Percentiles rank a stretch among this genome's conserved stretches.
Evolutionary conservation across 169 alveolate species (phyloP).

Genomic region (Cryptosporidium ubiquitum): DNA sequence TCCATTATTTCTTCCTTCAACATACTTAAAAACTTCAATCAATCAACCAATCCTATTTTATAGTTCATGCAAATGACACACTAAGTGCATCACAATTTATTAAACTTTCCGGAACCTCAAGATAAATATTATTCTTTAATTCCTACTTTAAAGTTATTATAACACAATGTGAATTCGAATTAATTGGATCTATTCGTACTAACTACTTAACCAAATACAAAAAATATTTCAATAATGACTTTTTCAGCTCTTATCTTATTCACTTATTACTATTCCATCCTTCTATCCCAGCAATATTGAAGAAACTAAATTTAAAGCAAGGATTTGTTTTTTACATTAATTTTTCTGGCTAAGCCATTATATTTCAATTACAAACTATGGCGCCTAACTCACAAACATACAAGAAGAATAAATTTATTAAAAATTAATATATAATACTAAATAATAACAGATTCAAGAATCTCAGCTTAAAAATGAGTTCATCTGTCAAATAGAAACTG

Average conservation of each 20-base stretch:
- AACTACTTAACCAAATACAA: not conserved
- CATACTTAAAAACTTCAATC: not conserved
- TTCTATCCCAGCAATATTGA: not conserved
- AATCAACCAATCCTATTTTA: not conserved
- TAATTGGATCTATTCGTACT: not conserved
- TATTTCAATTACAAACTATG: not conserved
- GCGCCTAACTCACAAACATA: not conserved
- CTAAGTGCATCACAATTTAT: not conserved
- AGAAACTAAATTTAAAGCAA: not conserved
- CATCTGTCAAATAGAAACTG: not conserved
- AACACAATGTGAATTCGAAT: not conserved
- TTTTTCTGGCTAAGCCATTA: not conserved
- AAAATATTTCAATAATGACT: not conserved
- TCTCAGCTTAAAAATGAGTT: not conserved
- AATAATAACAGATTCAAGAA: not conserved
- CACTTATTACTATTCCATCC: not conserved
- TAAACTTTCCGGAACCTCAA: not conserved
- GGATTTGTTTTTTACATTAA: not conserved
- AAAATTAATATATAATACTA: constrained; percentile 3
- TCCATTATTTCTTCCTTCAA: constrained; percentile 6
- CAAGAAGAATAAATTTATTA: not conserved
- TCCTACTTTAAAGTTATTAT: not conserved
- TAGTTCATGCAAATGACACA: not conserved
- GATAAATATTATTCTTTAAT: not conserved
- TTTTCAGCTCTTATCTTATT: not conserved